These are phyloP conservation scores for Plantago ovata DNA, from an alignment of 257 asterid species.

Conservation along the genomic window DNA sequence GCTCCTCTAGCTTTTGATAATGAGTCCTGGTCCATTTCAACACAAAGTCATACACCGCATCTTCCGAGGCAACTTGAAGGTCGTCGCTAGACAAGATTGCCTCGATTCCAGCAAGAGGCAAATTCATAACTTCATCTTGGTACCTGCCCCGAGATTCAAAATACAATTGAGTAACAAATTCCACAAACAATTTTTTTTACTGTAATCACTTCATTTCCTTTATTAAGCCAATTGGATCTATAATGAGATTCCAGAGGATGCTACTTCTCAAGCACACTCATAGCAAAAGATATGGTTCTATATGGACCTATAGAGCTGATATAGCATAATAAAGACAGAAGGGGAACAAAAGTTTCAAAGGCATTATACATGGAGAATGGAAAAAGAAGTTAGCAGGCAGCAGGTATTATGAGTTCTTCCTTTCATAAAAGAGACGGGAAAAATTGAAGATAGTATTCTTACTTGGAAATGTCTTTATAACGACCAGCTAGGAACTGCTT, in stretches of 20 bases:
- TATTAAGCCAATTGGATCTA: neutral
- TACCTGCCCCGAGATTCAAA: constrained; percentile 32
- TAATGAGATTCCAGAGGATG: neutral
- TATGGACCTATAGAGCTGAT: no score
- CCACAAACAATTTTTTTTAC: neutral
- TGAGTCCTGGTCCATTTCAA: constrained; percentile 72
- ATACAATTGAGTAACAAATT: neutral
- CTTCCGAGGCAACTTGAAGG: constrained; percentile 80
- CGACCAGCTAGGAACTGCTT: constrained; percentile 60
- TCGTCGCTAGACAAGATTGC: constrained; percentile 69
- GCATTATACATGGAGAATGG: no score
- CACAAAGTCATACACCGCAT: constrained; percentile 67
- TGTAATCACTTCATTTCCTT: neutral
- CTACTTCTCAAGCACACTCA: no score
- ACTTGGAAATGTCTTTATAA: constrained; percentile 80
- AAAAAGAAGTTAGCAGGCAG: no score
- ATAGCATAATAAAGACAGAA: no score
- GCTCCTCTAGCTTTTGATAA: constrained; percentile 57
- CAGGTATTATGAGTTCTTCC: neutral
- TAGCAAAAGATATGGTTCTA: no score
- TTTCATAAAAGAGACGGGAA: neutral
- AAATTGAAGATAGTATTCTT: constrained; percentile 19
- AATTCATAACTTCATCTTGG: constrained; percentile 61
- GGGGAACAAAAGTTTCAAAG: no score
- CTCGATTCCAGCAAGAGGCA: constrained; percentile 76